Base-by-base conservation (phyloP, 768 basidiomycete species). In the Boletus coccyginus region DNA sequence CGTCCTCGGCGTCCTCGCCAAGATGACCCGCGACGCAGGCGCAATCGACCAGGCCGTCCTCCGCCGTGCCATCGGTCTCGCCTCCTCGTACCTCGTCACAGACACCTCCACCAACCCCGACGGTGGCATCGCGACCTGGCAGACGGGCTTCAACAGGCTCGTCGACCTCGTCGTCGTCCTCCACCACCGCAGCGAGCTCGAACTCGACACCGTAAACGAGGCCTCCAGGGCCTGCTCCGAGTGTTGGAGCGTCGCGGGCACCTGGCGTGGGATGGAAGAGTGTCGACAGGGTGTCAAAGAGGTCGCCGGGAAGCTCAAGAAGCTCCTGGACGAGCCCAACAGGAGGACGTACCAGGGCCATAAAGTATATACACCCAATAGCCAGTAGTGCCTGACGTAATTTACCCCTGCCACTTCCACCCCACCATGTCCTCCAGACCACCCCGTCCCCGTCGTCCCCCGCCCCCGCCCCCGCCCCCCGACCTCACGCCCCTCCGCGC, bases 401-500 rank as follows among this genome's bases (percentile, higher is more conserved):
- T 66, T 47, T 9, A 45, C 44, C 8, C 42, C 17, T 19, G 17
- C 39, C 17, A 16, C 2, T 5, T 27, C 6, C 27, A 6, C 6
- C 66, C n/a, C 35, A 7, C 19, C 33, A 53, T 57, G 51, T 40
- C 53, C 38, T 5, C 21, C n/a, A 43, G 43, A 43, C 45, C 60
- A 17, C 44, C 58, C 24, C 66, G 41, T 27, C 64, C 66, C 19
- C 19, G 10, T n/a, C 57, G 42, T 1, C 16, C 48, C 5, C 50
- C 29, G 36, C 12, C 32, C n/a, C n/a, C n/a, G n/a, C n/a, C n/a
- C 48, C 52, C 46, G 27, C 40, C 48, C 17, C 9, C 52, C 29
- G 55, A 43, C 49, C 83, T 98, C 47, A 92, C 93, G 1, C 92
- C 96, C 13, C 76, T 95, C 46, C 88, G 95, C 42, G 94, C 95